phyloP scores from a whole-genome alignment of 2,329 filamentous ascomycete genomes.

The Volutella citrinella region DNA sequence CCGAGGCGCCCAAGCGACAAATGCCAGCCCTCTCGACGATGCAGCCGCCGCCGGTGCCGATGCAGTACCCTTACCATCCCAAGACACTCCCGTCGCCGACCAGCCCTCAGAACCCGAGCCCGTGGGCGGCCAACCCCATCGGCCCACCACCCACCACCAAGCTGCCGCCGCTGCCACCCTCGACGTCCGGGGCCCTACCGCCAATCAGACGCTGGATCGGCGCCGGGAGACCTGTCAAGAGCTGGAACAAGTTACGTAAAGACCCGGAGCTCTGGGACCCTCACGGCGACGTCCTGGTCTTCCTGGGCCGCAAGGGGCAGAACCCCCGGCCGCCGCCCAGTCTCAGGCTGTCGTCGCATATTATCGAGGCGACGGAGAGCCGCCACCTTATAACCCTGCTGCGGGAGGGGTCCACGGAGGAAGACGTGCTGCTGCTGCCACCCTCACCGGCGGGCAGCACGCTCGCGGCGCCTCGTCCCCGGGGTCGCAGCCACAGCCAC shows the following conservation, averaged over 20 bases:
- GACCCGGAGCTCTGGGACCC: conserved; percentile 61
- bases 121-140: conserved; percentile 16
- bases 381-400: conserved; percentile 51
- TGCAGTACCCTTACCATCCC: conserved; percentile 16
- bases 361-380: conserved; percentile 57
- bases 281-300: conserved; percentile 59
- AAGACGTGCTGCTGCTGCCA: conserved; percentile 32
- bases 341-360: conserved; percentile 56
- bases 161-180: conserved; percentile 40
- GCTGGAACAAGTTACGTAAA: conserved; percentile 57
- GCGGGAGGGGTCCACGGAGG: conserved; percentile 50
- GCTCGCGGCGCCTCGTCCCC: conserved; percentile 39
- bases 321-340: conserved; percentile 40
- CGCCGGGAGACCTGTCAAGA: conserved; percentile 43
- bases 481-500: conserved; percentile 5
- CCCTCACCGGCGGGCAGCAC: conserved; percentile 40
- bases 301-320: conserved; percentile 46
- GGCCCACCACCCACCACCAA: conserved; percentile 41
- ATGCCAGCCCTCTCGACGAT: conserved; percentile 8
- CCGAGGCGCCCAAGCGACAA: no score
- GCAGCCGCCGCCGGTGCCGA: conserved; percentile 8
- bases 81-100: conserved; percentile 16
- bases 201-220: conserved; percentile 54
- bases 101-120: conserved; percentile 16
- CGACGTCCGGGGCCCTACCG: conserved; percentile 18